Base-by-base conservation (phyloP, 495 filamentous ascomycete species). In the Pseudomonodictys pantanalensis region DNA sequence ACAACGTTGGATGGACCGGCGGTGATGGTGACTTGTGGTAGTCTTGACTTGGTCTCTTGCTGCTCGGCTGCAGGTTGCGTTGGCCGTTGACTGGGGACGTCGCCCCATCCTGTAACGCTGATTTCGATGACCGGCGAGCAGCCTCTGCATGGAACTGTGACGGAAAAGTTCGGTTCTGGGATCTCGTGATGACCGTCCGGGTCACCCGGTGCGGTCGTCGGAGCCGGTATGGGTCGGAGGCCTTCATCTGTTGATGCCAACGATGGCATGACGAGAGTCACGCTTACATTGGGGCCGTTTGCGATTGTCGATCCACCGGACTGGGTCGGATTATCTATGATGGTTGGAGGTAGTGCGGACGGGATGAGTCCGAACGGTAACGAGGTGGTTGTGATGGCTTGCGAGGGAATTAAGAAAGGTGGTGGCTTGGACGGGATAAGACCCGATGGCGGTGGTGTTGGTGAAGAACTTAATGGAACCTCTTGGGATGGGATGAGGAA, bases 101-200 rank as follows among this genome's bases (percentile, higher is more conserved):
- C 59, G 25, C 22, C 28, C 8, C 35, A 56, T 11, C 55, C 56
- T n/a, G 56, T 61, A 10, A 20, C 44, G 2, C 46, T 51, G 5
- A 66, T 43, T 32, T 66, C 57, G 29, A 66, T 53, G 33, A 64
- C 41, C 17, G 60, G 60, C 12, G 60, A 64, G 48, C 60, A 64
- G 17, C 60, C 60, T 44, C 29, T 45, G 22, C 60, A 64, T 12
- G 52, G 44, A 10, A 12, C 33, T 10, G 60, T 64, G 20, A 30
- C 47, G 26, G 38, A 46, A 48, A 64, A 45, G 29, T 64, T 58
- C 22, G 52, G 53, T 47, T 64, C 53, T 25, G 53, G 22, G 18
- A 64, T 58, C 25, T 64, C 60, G 30, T 64, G 43, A 25, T 64
- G 60, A 12, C 60, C 60, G 28, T 58, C 48, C 2, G 60, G 60